Evolutionary conservation across 352 stramenopile genomes (phyloP).

Genomic region (Blastocystis sp.): DNA sequence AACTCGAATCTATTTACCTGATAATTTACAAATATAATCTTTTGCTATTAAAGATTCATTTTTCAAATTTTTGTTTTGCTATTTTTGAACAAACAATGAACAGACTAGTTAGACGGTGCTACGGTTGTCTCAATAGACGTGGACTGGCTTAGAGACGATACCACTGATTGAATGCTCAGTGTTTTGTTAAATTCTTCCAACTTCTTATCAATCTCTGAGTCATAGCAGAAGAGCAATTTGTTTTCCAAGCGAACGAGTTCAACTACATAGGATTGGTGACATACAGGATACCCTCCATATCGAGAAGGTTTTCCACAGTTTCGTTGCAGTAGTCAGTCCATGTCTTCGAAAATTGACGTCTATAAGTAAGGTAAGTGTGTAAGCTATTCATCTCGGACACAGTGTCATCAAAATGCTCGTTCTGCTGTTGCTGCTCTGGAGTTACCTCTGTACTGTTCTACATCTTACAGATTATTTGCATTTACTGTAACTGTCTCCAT

Average conservation of each 20-base stretch:
- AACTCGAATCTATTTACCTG: not conserved
- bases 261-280: not conserved
- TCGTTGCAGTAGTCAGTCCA: slow-evolving; percentile 38
- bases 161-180: not conserved
- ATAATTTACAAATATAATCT: not conserved
- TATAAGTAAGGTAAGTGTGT: not conserved
- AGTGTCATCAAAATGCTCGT: slow-evolving; percentile 32
- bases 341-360: slow-evolving; percentile 9
- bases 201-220: slow-evolving; percentile 1
- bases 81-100: too few species aligned
- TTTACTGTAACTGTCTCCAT: slow-evolving; percentile 39
- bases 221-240: slow-evolving; percentile 27
- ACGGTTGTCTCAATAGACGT: too few species aligned
- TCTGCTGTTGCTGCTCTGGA: slow-evolving; percentile 15
- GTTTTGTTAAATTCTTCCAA: not conserved
- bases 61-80: too few species aligned
- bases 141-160: not conserved
- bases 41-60: too few species aligned
- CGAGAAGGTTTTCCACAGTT: slow-evolving; percentile 13
- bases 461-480: not conserved
- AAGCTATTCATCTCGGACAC: slow-evolving; percentile 12
- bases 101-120: too few species aligned
- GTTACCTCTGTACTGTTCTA: not conserved
- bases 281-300: not conserved
- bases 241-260: slow-evolving; percentile 19